A percentile compares a stretch with the other conserved stretches of the same genome.
These are phyloP conservation scores for Nemania sp. DNA, from an alignment of 2,329 filamentous ascomycete species.

Conservation along the genomic window DNA sequence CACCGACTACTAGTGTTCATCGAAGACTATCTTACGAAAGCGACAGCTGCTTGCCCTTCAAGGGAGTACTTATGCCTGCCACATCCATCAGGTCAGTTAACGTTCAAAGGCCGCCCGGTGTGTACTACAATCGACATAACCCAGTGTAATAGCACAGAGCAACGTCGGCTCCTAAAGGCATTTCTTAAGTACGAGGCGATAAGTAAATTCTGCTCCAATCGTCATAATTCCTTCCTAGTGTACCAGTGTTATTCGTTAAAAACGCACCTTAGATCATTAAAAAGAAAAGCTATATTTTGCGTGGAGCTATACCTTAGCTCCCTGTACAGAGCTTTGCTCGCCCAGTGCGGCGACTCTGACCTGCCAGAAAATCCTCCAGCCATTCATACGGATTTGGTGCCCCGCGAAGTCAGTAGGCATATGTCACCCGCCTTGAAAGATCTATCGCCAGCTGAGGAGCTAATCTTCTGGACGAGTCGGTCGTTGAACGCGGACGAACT, in stretches of 20 bases:
- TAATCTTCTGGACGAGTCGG: not conserved
- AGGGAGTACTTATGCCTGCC: constrained; percentile 28
- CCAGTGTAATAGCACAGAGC: constrained; percentile 10
- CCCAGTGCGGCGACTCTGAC: constrained; percentile 10
- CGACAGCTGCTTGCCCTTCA: constrained; percentile 23
- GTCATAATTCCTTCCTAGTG: too few relatives aligned
- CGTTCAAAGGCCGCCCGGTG: constrained; percentile 1
- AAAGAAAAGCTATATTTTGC: constrained; percentile 16
- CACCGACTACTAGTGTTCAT: constrained; percentile 19
- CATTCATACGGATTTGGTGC: not conserved
- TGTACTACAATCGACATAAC: constrained; percentile 2
- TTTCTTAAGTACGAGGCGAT: constrained; percentile 17
- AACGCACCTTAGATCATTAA: not conserved
- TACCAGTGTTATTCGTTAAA: not conserved
- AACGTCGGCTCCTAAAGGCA: constrained; percentile 10
- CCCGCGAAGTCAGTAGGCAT: too few relatives aligned
- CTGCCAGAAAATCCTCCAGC: constrained; percentile 6
- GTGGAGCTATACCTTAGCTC: constrained; percentile 11
- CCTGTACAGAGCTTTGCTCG: constrained; percentile 12
- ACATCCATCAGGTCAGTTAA: constrained; percentile 7
- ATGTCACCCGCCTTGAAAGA: too few relatives aligned
- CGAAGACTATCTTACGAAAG: constrained; percentile 35
- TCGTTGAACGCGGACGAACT: constrained; percentile 16
- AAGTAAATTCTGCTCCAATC: constrained; percentile 16
- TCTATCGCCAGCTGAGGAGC: not conserved